phyloP scores from a whole-genome alignment of 1,139 yeast genomes.

The Suhomyces atakaporum region DNA sequence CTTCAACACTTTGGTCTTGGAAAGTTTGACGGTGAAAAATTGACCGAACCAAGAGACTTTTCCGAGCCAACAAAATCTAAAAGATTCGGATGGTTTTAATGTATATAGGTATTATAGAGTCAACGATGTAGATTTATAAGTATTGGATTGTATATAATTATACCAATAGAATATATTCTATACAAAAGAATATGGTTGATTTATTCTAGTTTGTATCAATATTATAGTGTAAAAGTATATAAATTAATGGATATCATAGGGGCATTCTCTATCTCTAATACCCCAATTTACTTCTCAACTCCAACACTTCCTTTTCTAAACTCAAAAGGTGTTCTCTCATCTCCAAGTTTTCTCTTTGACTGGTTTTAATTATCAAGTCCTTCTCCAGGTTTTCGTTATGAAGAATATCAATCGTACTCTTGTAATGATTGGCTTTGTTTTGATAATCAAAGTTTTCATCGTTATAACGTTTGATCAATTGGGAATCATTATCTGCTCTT shows the following conservation, averaged over 20 bases:
- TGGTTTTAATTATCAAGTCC: constrained; percentile 36
- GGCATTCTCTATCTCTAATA: too few relatives aligned
- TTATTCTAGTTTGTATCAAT: too few relatives aligned
- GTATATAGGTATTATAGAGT: constrained; percentile 6
- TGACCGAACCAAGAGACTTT: constrained; percentile 34
- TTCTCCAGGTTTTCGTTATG: constrained; percentile 45
- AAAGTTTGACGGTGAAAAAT: constrained; percentile 26
- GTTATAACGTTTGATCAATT: constrained; percentile 44
- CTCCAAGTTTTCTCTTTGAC: constrained; percentile 45
- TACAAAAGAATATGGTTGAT: too few relatives aligned
- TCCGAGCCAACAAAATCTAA: constrained; percentile 15
- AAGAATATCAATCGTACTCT: constrained; percentile 36
- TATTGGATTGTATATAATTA: too few relatives aligned
- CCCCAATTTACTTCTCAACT: constrained; percentile 52
- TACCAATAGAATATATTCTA: too few relatives aligned
- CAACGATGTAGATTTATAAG: not conserved
- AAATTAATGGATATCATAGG: too few relatives aligned
- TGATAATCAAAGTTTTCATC: constrained; percentile 51
- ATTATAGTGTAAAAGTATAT: too few relatives aligned
- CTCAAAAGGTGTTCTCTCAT: constrained; percentile 54
- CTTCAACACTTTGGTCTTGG: constrained; percentile 78
- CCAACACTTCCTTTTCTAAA: constrained; percentile 65
- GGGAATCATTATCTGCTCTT: constrained; percentile 38
- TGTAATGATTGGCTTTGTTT: constrained; percentile 41
- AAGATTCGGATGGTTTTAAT: constrained; percentile 26